Percentiles rank a stretch among this genome's conserved stretches.
phyloP scores from a whole-genome alignment of 2,329 filamentous ascomycete genomes.

The Neonectria ditissima region DNA sequence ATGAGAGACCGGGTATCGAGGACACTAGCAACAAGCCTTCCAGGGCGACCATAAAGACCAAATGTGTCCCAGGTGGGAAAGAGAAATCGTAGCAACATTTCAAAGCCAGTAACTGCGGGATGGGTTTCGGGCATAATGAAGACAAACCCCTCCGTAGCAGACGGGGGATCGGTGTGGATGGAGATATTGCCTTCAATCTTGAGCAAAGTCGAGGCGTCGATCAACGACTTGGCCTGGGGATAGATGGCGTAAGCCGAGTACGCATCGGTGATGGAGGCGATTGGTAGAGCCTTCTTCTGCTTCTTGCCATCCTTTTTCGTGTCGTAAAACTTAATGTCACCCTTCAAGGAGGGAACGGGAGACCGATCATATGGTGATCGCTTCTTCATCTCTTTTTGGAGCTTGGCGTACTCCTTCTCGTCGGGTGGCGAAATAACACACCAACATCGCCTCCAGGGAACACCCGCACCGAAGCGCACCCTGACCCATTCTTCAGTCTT shows the following conservation, averaged over 20 bases:
- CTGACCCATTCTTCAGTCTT: conserved; percentile 93
- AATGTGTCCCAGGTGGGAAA: conserved; percentile 97
- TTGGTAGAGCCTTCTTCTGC: conserved; percentile 89
- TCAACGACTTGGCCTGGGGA: conserved; percentile 91
- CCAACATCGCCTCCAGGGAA: conserved; percentile 97
- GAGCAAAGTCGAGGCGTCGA: conserved; percentile 92
- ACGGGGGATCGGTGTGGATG: conserved; percentile 82
- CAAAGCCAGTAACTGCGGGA: conserved; percentile 92
- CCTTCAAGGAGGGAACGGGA: conserved; percentile 76
- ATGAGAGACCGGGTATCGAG: conserved; percentile 91
- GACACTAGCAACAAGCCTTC: conserved; percentile 85
- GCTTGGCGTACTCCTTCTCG: conserved; percentile 89
- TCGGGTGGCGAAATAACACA: conserved; percentile 93
- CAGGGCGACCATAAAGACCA: conserved; percentile 88
- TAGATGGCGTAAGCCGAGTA: conserved; percentile 97
- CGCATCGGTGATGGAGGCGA: conserved; percentile 90
- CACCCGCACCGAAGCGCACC: conserved; percentile 94
- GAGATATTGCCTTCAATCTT: conserved; percentile 94
- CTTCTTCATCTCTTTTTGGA: conserved; percentile 85
- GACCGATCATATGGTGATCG: conserved; percentile 85
- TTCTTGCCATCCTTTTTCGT: conserved; percentile 79
- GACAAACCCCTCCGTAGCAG: conserved; percentile 89
- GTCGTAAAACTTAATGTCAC: conserved; percentile 95
- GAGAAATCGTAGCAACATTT: conserved; percentile 92
- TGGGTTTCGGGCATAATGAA: conserved; percentile 97